A percentile compares a stretch with the other conserved stretches of the same genome.
Evolutionary conservation across 129 eudicot genomes (phyloP).

Genomic region (Heracleum sosnowskyi): DNA sequence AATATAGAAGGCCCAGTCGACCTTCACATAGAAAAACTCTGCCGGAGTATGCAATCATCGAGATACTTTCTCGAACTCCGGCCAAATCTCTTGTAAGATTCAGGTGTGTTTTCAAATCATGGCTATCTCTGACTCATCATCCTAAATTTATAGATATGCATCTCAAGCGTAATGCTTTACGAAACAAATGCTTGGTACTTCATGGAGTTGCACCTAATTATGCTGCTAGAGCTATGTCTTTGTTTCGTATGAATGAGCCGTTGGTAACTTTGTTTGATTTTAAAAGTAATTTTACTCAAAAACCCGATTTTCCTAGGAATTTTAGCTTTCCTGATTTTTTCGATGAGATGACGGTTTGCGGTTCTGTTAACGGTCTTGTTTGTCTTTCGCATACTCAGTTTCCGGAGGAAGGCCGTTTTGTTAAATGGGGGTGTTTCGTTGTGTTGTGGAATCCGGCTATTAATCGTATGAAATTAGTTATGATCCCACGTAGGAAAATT

Average conservation of each 20-base stretch:
- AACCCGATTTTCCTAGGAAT: neutral
- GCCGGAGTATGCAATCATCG: neutral
- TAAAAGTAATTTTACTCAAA: neutral
- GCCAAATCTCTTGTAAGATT: neutral
- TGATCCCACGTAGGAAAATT: neutral
- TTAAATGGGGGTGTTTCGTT: neutral
- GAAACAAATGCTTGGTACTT: neutral
- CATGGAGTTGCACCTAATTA: neutral
- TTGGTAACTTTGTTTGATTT: neutral
- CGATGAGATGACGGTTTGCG: neutral
- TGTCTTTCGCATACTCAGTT: neutral
- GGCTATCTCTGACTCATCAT: neutral
- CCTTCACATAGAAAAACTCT: neutral
- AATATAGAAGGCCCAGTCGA: neutral
- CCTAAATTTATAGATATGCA: neutral
- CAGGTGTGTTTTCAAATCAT: neutral
- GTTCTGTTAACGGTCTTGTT: neutral
- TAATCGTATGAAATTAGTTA: neutral
- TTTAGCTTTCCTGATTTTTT: neutral
- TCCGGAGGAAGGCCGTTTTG: neutral
- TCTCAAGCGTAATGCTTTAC: neutral
- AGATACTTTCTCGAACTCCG: neutral
- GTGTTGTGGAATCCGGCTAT: conserved; percentile 4
- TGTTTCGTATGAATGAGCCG: neutral
- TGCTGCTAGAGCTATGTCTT: neutral